phyloP scores from a whole-genome alignment of 805 yeast species.

The Candida multigemmis region DNA sequence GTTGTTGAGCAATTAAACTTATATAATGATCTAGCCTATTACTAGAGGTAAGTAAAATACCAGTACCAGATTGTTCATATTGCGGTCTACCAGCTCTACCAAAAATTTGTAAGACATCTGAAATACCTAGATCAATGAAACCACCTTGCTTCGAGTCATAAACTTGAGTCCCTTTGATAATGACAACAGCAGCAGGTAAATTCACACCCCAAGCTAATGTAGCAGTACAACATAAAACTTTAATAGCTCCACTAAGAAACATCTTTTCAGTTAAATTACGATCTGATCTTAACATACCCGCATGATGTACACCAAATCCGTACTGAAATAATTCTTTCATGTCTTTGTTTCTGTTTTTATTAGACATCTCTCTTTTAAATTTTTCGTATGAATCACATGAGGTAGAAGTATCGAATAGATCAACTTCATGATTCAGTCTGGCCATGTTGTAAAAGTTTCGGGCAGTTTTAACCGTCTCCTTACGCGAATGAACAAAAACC shows the following conservation, averaged over 20 bases:
- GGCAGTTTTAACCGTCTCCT: slow-evolving; percentile 84
- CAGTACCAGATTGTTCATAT: slow-evolving; percentile 85
- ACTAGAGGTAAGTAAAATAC: slow-evolving; percentile 75
- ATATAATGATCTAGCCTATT: slow-evolving; percentile 83
- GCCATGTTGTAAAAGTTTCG: slow-evolving; percentile 64
- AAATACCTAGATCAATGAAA: slow-evolving; percentile 82
- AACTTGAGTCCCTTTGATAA: slow-evolving; percentile 93
- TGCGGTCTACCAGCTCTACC: slow-evolving; percentile 99
- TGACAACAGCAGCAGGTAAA: slow-evolving; percentile 95
- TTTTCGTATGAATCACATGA: slow-evolving; percentile 30
- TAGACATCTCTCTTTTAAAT: slow-evolving; percentile 54
- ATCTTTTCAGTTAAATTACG: slow-evolving; percentile 83
- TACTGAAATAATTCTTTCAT: slow-evolving; percentile 65
- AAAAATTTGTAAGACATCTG: slow-evolving; percentile 95
- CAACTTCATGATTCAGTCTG: slow-evolving; percentile 45
- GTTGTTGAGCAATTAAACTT: slow-evolving; percentile 85
- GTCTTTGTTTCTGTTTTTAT: slow-evolving; percentile 67
- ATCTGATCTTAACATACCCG: slow-evolving; percentile 91
- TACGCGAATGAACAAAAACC: slow-evolving; percentile 94
- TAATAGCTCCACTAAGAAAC: slow-evolving; percentile 78
- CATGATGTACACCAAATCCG: slow-evolving; percentile 95
- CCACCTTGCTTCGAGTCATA: slow-evolving; percentile 96
- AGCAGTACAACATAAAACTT: slow-evolving; percentile 90
- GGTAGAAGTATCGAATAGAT: slow-evolving; percentile 49
- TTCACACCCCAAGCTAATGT: slow-evolving; percentile 99